Evolutionary conservation across 2,329 filamentous ascomycete genomes (phyloP).

Genomic region (Cercospora brassicicola): DNA sequence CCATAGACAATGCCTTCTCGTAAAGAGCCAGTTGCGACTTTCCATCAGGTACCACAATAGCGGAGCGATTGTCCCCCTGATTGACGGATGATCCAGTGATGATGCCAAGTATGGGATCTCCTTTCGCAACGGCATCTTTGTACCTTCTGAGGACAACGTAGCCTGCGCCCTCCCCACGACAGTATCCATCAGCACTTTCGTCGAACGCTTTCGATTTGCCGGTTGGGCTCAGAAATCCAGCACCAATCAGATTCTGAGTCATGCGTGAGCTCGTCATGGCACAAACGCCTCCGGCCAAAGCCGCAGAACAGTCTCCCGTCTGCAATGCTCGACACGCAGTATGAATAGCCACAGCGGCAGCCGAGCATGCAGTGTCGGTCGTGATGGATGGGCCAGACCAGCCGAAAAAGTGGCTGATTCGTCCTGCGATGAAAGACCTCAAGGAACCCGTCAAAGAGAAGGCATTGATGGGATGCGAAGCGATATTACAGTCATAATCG

Average conservation of each 20-base stretch:
- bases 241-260: constrained; percentile 41
- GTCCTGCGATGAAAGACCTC: background rate
- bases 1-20: constrained; percentile 2
- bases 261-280: constrained; percentile 37
- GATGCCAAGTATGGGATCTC: constrained; percentile 35
- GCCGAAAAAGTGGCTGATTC: constrained; percentile 42
- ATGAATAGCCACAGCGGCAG: constrained; percentile 37
- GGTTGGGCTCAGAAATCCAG: constrained; percentile 47
- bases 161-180: constrained; percentile 33
- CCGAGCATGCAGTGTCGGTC: constrained; percentile 42
- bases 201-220: constrained; percentile 50
- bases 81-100: constrained; percentile 32
- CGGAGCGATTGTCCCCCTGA: constrained; percentile 30
- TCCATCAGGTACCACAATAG: constrained; percentile 28
- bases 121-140: constrained; percentile 35
- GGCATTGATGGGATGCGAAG: constrained; percentile 39
- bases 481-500: constrained; percentile 49
- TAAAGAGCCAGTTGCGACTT: constrained; percentile 2
- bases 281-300: constrained; percentile 43
- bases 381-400: constrained; percentile 44
- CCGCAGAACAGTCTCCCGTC: constrained; percentile 34
- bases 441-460: constrained; percentile 35
- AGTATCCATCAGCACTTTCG: constrained; percentile 37
- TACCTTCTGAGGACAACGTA: constrained; percentile 34
- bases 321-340: constrained; percentile 34